Percentiles rank a stretch among this genome's conserved stretches.
Conservation (phyloP, 371 early-diverging fungal species). For the Rhizopus sp. region DNA sequence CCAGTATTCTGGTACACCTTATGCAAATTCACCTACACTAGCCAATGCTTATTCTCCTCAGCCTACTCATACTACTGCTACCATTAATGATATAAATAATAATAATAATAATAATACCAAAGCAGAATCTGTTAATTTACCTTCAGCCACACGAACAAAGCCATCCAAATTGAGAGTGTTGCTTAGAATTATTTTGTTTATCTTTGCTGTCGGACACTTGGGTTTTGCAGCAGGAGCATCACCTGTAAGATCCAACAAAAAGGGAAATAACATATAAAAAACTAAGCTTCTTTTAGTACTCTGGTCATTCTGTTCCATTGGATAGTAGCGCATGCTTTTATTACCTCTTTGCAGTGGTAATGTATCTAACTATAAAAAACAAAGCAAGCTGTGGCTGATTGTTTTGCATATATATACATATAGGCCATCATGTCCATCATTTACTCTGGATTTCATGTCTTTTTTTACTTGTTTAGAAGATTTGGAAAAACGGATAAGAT, state of each 20-base stretch:
- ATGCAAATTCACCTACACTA: slow-evolving; percentile 13
- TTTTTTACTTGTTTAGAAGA: slow-evolving; percentile 47
- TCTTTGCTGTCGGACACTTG: slow-evolving; percentile 43
- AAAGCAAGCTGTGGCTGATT: neutral
- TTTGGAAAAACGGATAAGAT: slow-evolving; percentile 46
- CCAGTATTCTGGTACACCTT: slow-evolving; percentile 33
- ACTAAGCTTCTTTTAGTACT: slow-evolving; percentile 24
- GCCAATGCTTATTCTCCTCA: slow-evolving; percentile 26
- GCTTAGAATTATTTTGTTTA: slow-evolving; percentile 41
- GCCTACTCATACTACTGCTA: slow-evolving; percentile 1
- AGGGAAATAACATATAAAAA: neutral
- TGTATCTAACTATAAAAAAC: slow-evolving; percentile 11
- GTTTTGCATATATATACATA: neutral
- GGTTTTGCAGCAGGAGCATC: slow-evolving; percentile 57
- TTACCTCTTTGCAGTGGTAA: slow-evolving; percentile 34
- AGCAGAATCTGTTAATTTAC: slow-evolving; percentile 15
- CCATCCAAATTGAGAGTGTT: slow-evolving; percentile 37
- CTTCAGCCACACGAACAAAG: neutral
- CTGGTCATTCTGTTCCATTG: slow-evolving; percentile 39
- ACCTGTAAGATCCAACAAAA: slow-evolving; percentile 34
- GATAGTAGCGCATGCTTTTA: slow-evolving; percentile 41
- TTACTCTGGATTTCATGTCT: slow-evolving; percentile 47
- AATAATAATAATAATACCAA: slow-evolving; percentile 3
- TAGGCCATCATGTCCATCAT: slow-evolving; percentile 54
- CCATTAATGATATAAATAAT: neutral